A percentile compares a stretch with the other conserved stretches of the same genome.
Evolutionary conservation across 164 flowering plant genomes (phyloP).

Genomic region (Magnolia changhungtana): DNA sequence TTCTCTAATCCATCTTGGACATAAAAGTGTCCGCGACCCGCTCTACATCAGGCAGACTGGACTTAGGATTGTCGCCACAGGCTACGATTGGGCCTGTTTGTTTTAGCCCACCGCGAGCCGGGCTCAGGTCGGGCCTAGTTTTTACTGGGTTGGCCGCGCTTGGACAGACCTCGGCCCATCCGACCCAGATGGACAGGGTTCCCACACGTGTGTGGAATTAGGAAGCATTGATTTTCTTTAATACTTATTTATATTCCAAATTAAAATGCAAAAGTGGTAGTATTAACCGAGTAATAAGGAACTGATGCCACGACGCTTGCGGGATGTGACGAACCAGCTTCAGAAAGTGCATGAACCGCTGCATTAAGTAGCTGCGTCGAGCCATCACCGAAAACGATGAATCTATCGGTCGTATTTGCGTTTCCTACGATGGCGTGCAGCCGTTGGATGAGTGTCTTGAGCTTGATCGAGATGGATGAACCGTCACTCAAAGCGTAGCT

Average conservation of each 20-base stretch:
- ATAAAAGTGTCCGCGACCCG: too few relatives aligned
- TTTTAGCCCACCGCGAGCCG: too few relatives aligned
- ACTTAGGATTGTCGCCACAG: too few relatives aligned
- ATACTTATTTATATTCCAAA: not conserved
- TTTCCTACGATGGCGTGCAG: constrained; percentile 56
- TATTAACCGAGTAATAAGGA: constrained; percentile 54
- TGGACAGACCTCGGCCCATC: too few relatives aligned
- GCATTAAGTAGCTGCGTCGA: constrained; percentile 71
- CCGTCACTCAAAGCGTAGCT: constrained; percentile 32
- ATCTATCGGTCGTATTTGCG: constrained; percentile 46
- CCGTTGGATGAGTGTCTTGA: constrained; percentile 35
- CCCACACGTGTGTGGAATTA: too few relatives aligned
- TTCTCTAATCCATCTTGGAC: too few relatives aligned
- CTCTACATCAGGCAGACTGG: too few relatives aligned
- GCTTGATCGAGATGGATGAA: constrained; percentile 28
- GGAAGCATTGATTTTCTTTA: too few relatives aligned
- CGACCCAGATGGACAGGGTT: too few relatives aligned
- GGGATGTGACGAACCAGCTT: constrained; percentile 23
- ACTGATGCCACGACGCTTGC: constrained; percentile 49
- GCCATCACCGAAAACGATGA: constrained; percentile 62
- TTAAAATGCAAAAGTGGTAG: not conserved
- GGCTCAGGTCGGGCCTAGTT: too few relatives aligned
- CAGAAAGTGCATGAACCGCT: constrained; percentile 52
- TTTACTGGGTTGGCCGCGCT: too few relatives aligned
- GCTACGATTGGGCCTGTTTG: too few relatives aligned